Conservation (phyloP, 768 basidiomycete species). For the Strobilomyces confusus region DNA sequence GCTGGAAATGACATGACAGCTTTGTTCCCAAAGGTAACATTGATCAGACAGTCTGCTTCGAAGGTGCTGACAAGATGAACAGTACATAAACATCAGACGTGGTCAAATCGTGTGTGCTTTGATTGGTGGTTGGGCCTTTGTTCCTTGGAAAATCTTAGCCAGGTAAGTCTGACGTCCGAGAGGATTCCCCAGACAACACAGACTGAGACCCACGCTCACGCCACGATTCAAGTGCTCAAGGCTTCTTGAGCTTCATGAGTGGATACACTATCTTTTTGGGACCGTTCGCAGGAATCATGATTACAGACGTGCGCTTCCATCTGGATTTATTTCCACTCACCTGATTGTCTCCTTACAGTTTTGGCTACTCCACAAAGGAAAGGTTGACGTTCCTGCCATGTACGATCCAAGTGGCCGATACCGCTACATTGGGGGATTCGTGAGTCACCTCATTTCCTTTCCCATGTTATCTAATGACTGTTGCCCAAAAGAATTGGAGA, state of each 20-base stretch:
- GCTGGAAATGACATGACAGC: slow-evolving; percentile 86
- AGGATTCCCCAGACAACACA: neutral
- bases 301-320: slow-evolving; percentile 44
- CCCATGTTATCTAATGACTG: neutral
- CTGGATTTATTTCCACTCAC: neutral
- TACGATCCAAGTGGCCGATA: slow-evolving; percentile 79
- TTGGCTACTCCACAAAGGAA: slow-evolving; percentile 70
- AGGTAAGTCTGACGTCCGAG: slow-evolving; percentile 21
- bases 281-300: slow-evolving; percentile 77
- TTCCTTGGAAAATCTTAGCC: slow-evolving; percentile 80
- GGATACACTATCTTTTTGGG: slow-evolving; percentile 86
- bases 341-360: slow-evolving; percentile 41
- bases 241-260: slow-evolving; percentile 75
- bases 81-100: slow-evolving; percentile 31
- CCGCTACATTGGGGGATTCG: slow-evolving; percentile 70
- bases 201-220: neutral
- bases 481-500: slow-evolving; percentile 65
- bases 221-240: slow-evolving; percentile 41
- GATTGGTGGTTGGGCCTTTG: slow-evolving; percentile 70
- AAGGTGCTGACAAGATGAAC: slow-evolving; percentile 1
- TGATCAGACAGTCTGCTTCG: neutral
- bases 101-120: slow-evolving; percentile 28
- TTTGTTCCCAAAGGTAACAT: slow-evolving; percentile 50
- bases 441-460: slow-evolving; percentile 34
- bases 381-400: slow-evolving; percentile 80